Conservation (phyloP, 2,329 filamentous ascomycete genomes). For the Epichloe glyceriae region DNA sequence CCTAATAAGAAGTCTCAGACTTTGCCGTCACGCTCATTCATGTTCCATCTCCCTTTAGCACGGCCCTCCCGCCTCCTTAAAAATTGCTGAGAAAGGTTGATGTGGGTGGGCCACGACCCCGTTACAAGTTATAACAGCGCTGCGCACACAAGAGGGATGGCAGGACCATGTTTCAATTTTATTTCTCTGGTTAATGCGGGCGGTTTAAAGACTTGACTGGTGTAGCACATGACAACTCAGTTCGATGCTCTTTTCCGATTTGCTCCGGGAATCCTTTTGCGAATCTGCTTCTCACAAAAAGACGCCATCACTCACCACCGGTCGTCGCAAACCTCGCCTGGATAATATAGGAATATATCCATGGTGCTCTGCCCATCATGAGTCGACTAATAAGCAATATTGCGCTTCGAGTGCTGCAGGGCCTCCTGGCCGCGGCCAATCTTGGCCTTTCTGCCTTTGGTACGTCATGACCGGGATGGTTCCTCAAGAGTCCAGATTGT, state of each 20-base stretch:
- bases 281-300: background rate
- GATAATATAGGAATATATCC: background rate
- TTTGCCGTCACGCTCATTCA: background rate
- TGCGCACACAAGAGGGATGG: background rate
- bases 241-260: background rate
- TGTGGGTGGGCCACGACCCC: slow-evolving; percentile 1
- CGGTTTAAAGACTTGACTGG: background rate
- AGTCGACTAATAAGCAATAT: slow-evolving; percentile 5
- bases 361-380: slow-evolving; percentile 7
- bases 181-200: background rate
- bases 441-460: slow-evolving; percentile 11
- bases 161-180: background rate
- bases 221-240: background rate
- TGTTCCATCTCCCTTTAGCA: slow-evolving; percentile 1
- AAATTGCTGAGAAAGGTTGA: background rate
- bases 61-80: slow-evolving; percentile 1
- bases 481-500: too few species aligned
- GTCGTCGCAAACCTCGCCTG: background rate
- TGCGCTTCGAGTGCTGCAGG: slow-evolving; percentile 10
- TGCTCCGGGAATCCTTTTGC: background rate
- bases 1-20: slow-evolving; percentile 1
- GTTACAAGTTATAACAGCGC: background rate
- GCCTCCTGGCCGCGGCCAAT: slow-evolving; percentile 8
- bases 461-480: slow-evolving; percentile 3
- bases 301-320: background rate